Base-by-base conservation (phyloP, 129 eudicot species). In the Kitagawia praeruptora region DNA sequence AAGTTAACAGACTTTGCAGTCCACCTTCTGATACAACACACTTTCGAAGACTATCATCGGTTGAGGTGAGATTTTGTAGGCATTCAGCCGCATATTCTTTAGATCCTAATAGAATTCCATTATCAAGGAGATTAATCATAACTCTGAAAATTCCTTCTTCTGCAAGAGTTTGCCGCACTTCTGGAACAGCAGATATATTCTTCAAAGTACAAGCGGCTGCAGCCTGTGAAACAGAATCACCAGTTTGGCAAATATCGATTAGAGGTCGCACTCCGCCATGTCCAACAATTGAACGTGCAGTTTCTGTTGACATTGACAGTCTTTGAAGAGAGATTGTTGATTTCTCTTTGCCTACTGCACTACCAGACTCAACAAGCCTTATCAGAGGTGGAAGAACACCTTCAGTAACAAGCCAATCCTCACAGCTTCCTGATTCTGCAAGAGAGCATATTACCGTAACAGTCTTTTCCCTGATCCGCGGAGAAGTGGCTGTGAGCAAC, bases 81-180 rank as follows among this genome's bases (percentile, higher is more conserved):
- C 99, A 92, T 82, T 95, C 99, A 3, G 99, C 99, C 12, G 99
- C 98, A 63, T 94, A 90, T 72, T 94, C 98, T 72, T 89, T 91
- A 0, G 98, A 85, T 15, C 98, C 97, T 84, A 94, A 78, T 23
- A 91, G 76, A 75, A 89, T 81, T 51, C 97, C 97, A 69, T 85
- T 80, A 83, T 90, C 97, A 15, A 95, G 89, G 21, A 95, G 94
- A 71, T 80, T 48, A 21, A 95, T 86, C 96, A 95, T 95, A 16
- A 89, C 87, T 34, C 80, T 86, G 7, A 87, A 82, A 44, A 89
- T 86, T 74, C 99, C 99, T 86, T 92, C 97, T 46, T 95, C 99
- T 10, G 94, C 93, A 6, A 95, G 89, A 19, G 89, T 84, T 41
- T 87, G 94, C 39, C 94, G 88, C 14, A 88, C 85, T 78, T 95